Base-by-base conservation (phyloP, 208 protist species). In the Balamuthia mandrillaris region DNA sequence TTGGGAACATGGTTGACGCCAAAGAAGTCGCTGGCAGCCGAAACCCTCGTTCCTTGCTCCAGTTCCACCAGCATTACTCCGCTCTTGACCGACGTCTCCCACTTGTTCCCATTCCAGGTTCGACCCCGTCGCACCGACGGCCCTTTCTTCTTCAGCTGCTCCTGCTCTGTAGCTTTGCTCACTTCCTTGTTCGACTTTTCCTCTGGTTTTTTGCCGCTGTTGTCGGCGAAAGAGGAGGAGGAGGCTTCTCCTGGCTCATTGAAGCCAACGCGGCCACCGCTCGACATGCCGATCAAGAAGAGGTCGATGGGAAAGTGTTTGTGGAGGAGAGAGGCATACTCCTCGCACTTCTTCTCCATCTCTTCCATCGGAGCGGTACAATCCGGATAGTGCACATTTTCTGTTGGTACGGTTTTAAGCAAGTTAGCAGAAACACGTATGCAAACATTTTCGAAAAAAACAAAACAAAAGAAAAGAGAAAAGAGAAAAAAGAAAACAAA, bases 21-120 rank as follows among this genome's bases (percentile, higher is more conserved):
- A 63, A 89, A 91, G 45, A 95, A 94, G 31, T 88, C 58, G 58
- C 21, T 24, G n/a, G 90, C 90, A 21, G 91, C 81, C 58, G 90
- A 88, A 4, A 85, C 74, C 52, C 91, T 37, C 7, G 91, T 93
- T 18, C 81, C 85, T 49, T 93, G 45, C 18, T 94, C 88, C 1
- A 94, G 60, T 60, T 90, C 60, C 0, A 94, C 72, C 60, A 83
- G 45, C 16, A 33, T 33, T 7, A 61, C 75, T 3, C n/a, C n/a
- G n/a, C n/a, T n/a, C n/a, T n/a, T n/a, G n/a, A 18, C 37, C 18
- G 61, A 24, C 21, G 18, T 49, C 61, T 70, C 37, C 33, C 33
- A 70, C 33, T 70, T 21, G 21, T 24, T 18, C 18, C 18, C 33
- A 70, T 66, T 21, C 33, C 33, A 70, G 61, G 18, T 49, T 21